Evolutionary conservation across 768 basidiomycete genomes (phyloP), one percentile per base, ranked within the genome.

Genomic region (Megacollybia marginata): DNA sequence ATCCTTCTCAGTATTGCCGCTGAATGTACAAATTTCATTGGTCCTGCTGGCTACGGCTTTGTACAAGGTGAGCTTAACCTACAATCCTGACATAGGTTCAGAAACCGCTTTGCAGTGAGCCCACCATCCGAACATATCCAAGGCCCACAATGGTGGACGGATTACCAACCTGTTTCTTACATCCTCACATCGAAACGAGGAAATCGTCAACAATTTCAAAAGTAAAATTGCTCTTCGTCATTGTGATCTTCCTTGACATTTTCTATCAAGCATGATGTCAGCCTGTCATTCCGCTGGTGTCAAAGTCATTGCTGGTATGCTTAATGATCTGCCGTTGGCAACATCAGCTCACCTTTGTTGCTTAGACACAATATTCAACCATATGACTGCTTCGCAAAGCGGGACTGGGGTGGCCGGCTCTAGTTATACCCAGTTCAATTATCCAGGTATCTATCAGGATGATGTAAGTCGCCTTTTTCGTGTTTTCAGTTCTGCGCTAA

Each of bases 91-190:
- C 16, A 42, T 34, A 9, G 9, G 32, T 15, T 44, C 16, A 20
- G 33, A 15, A 16, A 15, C 28, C 40, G 33, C 4, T 5, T 19
- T 13, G 33, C 52, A 73, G 73, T 72, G 43, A 74, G 72, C 58
- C 79, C 80, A 0, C 69, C 68, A 3, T 57, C 58, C 50, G 69
- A 70, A 52, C 67, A 69, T 48, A 51, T 73, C 33, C 46, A 51
- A 12, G 83, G 83, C 4, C 10, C 65, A 2, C 72, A 83, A 56
- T 86, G 84, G 84, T 86, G 83, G 83, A 85, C 83, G 0, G 83
- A 85, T 58, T 85, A 87, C 56, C 84, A 76, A 52, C 77, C 79
- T 4, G 82, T 83, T 0, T 84, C 82, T 1, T 84, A 85, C 58
- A 82, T 48, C 9, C 59, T 85, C 44, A 80, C 72, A 1, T 83